Conservation (phyloP, 2,329 filamentous ascomycete genomes). For the Parastagonospora avenae region DNA sequence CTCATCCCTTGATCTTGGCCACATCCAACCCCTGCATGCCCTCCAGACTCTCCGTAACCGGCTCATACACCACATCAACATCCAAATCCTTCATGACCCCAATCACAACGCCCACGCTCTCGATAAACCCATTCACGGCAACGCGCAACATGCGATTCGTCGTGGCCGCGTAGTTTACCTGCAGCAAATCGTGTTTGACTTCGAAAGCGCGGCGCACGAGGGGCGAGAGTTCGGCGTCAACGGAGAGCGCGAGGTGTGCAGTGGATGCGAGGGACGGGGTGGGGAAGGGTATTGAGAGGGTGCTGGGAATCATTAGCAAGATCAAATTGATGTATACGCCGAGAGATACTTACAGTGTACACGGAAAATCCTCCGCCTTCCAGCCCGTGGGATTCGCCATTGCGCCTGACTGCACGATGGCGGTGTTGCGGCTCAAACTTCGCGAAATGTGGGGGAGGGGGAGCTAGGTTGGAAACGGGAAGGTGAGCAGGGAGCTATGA, state of each 20-base stretch:
- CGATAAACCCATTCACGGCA: slow-evolving; percentile 95
- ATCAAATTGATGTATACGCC: background rate
- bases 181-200: slow-evolving; percentile 62
- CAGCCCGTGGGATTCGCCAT: slow-evolving; percentile 22
- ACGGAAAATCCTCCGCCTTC: slow-evolving; percentile 42
- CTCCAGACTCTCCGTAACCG: slow-evolving; percentile 53
- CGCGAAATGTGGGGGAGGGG: slow-evolving; percentile 19
- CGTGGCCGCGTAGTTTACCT: slow-evolving; percentile 80
- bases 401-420: background rate
- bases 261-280: slow-evolving; percentile 76
- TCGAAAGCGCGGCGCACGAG: slow-evolving; percentile 76
- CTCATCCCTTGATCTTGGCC: slow-evolving; percentile 57
- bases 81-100: slow-evolving; percentile 92
- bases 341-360: slow-evolving; percentile 40
- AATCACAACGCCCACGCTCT: slow-evolving; percentile 81
- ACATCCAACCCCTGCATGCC: slow-evolving; percentile 77
- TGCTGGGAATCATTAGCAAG: slow-evolving; percentile 53
- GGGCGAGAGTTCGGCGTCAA: slow-evolving; percentile 88
- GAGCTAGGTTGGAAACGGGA: slow-evolving; percentile 1
- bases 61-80: slow-evolving; percentile 71
- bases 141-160: slow-evolving; percentile 97
- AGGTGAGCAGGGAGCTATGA: slow-evolving; percentile 20
- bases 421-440: slow-evolving; percentile 19
- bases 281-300: slow-evolving; percentile 80
- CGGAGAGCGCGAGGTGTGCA: slow-evolving; percentile 75